A percentile compares a stretch with the other conserved stretches of the same genome.
phyloP scores from a whole-genome alignment of 441 rosid species.

The Arabidopsis hybrid region DNA sequence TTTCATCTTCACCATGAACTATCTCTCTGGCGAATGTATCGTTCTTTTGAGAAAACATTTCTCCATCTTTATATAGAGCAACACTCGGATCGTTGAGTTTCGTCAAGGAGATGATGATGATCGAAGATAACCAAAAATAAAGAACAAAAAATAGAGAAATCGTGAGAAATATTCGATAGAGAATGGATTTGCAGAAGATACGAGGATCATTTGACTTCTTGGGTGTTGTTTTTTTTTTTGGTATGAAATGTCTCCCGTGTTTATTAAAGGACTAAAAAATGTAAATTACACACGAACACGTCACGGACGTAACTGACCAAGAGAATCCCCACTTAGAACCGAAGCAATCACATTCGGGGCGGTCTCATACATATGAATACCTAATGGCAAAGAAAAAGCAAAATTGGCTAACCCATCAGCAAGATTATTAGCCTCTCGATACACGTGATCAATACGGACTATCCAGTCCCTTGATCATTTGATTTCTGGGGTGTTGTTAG shows the following conservation, averaged over 20 bases:
- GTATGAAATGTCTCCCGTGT: too few relatives aligned
- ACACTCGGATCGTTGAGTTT: constrained; percentile 55
- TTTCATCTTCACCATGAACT: background rate
- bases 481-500: constrained; percentile 46
- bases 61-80: constrained; percentile 5
- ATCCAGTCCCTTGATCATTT: too few relatives aligned
- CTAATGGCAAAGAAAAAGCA: too few relatives aligned
- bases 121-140: constrained; percentile 66
- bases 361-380: too few relatives aligned
- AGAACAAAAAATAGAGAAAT: constrained; percentile 50
- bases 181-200: constrained; percentile 37
- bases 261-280: too few relatives aligned
- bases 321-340: too few relatives aligned
- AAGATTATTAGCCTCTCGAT: too few relatives aligned
- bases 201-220: constrained; percentile 39
- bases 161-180: constrained; percentile 50
- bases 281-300: too few relatives aligned
- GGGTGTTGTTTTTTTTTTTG: constrained; percentile 45
- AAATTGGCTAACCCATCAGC: too few relatives aligned
- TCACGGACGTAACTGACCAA: too few relatives aligned
- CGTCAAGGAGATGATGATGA: constrained; percentile 65
- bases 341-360: too few relatives aligned
- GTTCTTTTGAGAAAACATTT: background rate
- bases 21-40: background rate
- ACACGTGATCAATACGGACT: too few relatives aligned